Percentiles rank a stretch among this genome's conserved stretches.
Conservation (phyloP, 1,284 basidiomycete genomes). For the Veloboletus limbatus region DNA sequence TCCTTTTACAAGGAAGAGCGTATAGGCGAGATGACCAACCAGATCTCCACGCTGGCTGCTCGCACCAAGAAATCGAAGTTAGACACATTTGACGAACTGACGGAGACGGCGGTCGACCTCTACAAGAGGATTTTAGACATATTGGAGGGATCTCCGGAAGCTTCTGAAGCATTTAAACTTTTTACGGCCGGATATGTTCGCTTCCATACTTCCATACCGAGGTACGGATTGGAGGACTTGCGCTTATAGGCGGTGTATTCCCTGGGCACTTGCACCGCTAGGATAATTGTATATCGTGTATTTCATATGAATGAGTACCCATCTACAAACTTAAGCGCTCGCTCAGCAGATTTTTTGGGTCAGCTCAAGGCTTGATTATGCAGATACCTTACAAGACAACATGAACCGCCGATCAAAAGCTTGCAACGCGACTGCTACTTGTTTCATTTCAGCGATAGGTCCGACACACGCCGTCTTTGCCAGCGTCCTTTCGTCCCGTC, state of each 20-base stretch:
- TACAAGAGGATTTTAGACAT: slow-evolving; percentile 17
- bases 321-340: too few relatives aligned
- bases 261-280: too few relatives aligned
- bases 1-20: slow-evolving; percentile 44
- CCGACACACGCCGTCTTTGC: too few relatives aligned
- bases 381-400: too few relatives aligned
- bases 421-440: too few relatives aligned
- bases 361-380: too few relatives aligned
- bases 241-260: slow-evolving; percentile 4
- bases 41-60: slow-evolving; percentile 31
- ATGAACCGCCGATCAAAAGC: too few relatives aligned
- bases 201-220: slow-evolving; percentile 21
- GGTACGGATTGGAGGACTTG: slow-evolving; percentile 22
- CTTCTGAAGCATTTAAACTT: slow-evolving; percentile 17
- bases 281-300: background rate
- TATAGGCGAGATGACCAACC: slow-evolving; percentile 34
- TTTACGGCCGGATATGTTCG: slow-evolving; percentile 20
- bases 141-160: slow-evolving; percentile 19
- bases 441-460: too few relatives aligned
- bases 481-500: too few relatives aligned
- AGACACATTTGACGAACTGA: slow-evolving; percentile 24
- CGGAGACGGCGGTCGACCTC: slow-evolving; percentile 20
- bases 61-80: slow-evolving; percentile 23
- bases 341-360: too few relatives aligned
- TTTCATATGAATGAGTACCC: too few relatives aligned